phyloP scores from a whole-genome alignment of 1,139 yeast species.

The Saccharomyces uvarum region DNA sequence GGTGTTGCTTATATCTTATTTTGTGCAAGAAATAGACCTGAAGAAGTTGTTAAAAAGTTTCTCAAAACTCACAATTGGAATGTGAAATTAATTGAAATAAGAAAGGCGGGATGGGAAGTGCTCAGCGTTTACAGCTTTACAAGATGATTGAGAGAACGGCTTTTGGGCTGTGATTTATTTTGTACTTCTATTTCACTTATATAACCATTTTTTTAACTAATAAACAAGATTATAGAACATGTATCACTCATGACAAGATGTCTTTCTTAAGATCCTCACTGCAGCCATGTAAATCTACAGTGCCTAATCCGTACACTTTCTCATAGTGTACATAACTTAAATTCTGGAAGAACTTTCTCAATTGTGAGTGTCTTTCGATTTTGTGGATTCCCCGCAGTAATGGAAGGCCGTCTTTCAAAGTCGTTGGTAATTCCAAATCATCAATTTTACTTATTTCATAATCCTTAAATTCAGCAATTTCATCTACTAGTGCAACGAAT shows the following conservation, averaged over 20 bases:
- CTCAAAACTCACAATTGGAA: slow-evolving; percentile 43
- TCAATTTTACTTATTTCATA: slow-evolving; percentile 17
- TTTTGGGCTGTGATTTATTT: neutral
- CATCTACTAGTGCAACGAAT: slow-evolving; percentile 41
- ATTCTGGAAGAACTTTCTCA: slow-evolving; percentile 64
- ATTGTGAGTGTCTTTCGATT: slow-evolving; percentile 36
- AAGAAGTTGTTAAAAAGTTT: slow-evolving; percentile 46
- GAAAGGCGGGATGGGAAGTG: slow-evolving; percentile 97
- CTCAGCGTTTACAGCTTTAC: slow-evolving; percentile 50
- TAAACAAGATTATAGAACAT: neutral
- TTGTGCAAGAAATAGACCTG: slow-evolving; percentile 83
- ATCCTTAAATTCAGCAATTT: slow-evolving; percentile 40
- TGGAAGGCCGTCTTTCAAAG: slow-evolving; percentile 46
- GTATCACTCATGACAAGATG: slow-evolving; percentile 32
- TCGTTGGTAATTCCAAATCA: slow-evolving; percentile 23
- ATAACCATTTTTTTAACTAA: neutral
- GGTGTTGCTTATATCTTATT: slow-evolving; percentile 81
- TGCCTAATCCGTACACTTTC: slow-evolving; percentile 51
- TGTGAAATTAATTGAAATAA: slow-evolving; percentile 42
- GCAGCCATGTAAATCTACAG: slow-evolving; percentile 44
- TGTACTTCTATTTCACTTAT: neutral
- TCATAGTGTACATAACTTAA: slow-evolving; percentile 70
- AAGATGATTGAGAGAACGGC: neutral
- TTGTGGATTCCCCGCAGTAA: slow-evolving; percentile 41
- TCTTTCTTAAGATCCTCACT: slow-evolving; percentile 51